These are phyloP conservation scores for Ilex paraguariensis DNA, from an alignment of 305 asterid genomes.

Conservation along the genomic window DNA sequence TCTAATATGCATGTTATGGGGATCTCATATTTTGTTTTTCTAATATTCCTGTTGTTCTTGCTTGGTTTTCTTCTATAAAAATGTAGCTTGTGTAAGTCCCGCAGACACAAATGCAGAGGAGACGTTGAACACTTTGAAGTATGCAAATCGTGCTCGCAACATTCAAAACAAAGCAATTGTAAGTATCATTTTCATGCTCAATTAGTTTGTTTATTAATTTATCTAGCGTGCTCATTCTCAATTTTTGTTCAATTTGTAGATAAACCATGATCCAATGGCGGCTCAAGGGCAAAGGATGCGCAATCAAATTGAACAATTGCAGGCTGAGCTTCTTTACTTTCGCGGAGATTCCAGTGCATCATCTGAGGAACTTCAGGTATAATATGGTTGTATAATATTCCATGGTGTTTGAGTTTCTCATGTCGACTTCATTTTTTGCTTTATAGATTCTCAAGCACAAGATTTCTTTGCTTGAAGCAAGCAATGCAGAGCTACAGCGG, in stretches of 20 bases:
- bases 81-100: constrained; percentile 89
- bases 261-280: constrained; percentile 87
- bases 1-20: too few relatives aligned
- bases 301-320: constrained; percentile 86
- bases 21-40: too few relatives aligned
- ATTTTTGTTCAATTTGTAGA: constrained; percentile 30
- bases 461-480: constrained; percentile 88
- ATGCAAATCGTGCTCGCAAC: constrained; percentile 93
- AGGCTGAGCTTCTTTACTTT: constrained; percentile 75
- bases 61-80: constrained; percentile 6
- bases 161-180: constrained; percentile 97
- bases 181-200: constrained; percentile 20
- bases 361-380: constrained; percentile 81
- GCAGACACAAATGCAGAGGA: constrained; percentile 97
- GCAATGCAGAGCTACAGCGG: constrained; percentile 61
- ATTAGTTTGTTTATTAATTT: not conserved
- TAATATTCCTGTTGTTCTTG: not conserved
- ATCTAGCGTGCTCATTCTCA: not conserved
- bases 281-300: constrained; percentile 86
- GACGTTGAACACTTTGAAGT: constrained; percentile 81
- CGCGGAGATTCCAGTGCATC: constrained; percentile 79
- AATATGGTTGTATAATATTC: not conserved
- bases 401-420: not conserved
- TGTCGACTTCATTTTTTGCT: constrained; percentile 2
- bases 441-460: constrained; percentile 82